These are phyloP conservation scores for Hippophae rhamnoides DNA, from an alignment of 306 rosid genomes.

Conservation along the genomic window DNA sequence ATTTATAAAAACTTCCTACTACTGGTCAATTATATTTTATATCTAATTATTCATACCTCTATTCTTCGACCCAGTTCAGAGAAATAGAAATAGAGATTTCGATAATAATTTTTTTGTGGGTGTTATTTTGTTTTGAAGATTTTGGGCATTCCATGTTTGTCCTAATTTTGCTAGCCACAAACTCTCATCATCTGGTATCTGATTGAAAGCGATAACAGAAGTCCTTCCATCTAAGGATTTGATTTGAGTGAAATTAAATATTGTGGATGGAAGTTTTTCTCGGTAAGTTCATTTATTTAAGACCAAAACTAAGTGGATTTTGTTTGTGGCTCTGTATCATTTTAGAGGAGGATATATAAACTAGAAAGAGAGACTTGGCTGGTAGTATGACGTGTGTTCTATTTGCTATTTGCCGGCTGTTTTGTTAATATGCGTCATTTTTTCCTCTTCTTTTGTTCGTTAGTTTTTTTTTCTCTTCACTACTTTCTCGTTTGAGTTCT, in stretches of 20 bases:
- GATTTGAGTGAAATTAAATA: conserved; percentile 15
- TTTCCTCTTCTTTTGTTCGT: background rate
- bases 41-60: background rate
- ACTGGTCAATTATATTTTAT: background rate
- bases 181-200: background rate
- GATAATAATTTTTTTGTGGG: background rate
- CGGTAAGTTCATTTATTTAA: conserved; percentile 21
- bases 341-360: background rate
- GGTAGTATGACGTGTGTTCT: conserved; percentile 24
- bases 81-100: background rate
- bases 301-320: background rate
- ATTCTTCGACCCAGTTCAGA: too few relatives aligned
- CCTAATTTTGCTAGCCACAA: conserved; percentile 16
- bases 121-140: background rate
- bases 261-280: conserved; percentile 26
- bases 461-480: background rate
- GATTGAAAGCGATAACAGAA: conserved; percentile 32
- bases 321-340: conserved; percentile 17
- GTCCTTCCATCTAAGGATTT: conserved; percentile 17
- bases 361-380: conserved; percentile 17
- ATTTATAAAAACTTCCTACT: too few relatives aligned
- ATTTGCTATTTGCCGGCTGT: conserved; percentile 15
- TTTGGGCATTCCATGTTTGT: background rate
- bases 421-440: conserved; percentile 5
- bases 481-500: background rate